Conservation (phyloP, 192 early-diverging fungal species). For the Chytriomyces hyalinus region DNA sequence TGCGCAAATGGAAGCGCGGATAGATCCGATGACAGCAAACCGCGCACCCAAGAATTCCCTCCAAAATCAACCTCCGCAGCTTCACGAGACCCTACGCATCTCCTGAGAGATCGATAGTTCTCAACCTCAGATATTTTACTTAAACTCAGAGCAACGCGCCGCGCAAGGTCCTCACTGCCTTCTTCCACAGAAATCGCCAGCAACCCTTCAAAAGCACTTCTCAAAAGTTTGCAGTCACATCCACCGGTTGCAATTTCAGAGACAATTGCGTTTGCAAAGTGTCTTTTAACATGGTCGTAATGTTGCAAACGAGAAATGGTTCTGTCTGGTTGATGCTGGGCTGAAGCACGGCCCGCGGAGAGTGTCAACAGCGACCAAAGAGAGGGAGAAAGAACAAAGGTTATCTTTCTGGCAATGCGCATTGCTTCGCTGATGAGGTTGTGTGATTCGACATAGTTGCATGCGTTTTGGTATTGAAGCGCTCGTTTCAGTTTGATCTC, state of each 20-base stretch:
- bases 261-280: constrained; percentile 7
- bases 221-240: background rate
- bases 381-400: background rate
- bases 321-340: background rate
- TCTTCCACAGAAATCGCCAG: constrained; percentile 27
- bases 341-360: background rate
- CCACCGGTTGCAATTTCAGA: constrained; percentile 17
- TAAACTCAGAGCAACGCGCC: constrained; percentile 14
- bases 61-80: constrained; percentile 2
- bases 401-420: background rate
- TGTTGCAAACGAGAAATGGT: background rate
- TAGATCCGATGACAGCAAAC: background rate
- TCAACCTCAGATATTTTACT: constrained; percentile 9
- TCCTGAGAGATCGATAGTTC: too few relatives aligned
- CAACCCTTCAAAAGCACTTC: constrained; percentile 21
- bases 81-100: background rate
- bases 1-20: background rate
- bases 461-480: constrained; percentile 4
- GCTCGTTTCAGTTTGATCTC: constrained; percentile 11
- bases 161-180: constrained; percentile 15
- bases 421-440: constrained; percentile 16
- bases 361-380: background rate
- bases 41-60: background rate
- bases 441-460: constrained; percentile 11
- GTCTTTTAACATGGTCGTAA: background rate